A percentile compares a stretch with the other conserved stretches of the same genome.
Evolutionary conservation across 2,329 filamentous ascomycete species (phyloP).

Genomic region (Aschersonia sp.): DNA sequence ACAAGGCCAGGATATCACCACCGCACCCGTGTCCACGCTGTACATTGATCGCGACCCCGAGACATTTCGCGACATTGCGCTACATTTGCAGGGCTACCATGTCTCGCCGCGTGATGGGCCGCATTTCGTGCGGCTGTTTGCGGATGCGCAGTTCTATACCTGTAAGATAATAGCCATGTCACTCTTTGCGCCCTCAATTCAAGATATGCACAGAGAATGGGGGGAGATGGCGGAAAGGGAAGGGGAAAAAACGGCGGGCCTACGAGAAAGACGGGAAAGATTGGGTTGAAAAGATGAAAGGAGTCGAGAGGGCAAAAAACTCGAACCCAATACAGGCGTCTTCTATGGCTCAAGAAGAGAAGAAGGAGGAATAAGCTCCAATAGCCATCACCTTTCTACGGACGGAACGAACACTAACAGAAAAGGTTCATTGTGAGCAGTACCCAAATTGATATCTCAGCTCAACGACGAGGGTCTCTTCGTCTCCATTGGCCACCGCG

Average conservation of each 20-base stretch:
- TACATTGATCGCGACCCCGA: constrained; percentile 90
- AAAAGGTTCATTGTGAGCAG: constrained; percentile 22
- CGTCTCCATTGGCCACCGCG: constrained; percentile 72
- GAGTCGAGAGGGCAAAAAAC: neutral
- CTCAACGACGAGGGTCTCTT: constrained; percentile 86
- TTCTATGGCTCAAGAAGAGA: too few species aligned
- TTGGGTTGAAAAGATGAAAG: too few species aligned
- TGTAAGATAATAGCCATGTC: constrained; percentile 30
- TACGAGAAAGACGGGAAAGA: neutral
- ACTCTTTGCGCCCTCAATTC: neutral
- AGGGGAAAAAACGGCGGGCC: neutral
- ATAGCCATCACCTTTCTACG: too few species aligned
- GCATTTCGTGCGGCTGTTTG: constrained; percentile 85
- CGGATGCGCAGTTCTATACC: constrained; percentile 90
- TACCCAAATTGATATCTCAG: constrained; percentile 79
- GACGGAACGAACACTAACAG: too few species aligned
- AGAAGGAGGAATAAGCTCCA: too few species aligned
- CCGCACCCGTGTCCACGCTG: constrained; percentile 40
- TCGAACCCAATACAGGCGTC: neutral
- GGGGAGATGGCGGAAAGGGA: neutral
- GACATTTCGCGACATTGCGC: constrained; percentile 78
- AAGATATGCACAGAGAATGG: neutral
- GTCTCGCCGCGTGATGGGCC: constrained; percentile 65
- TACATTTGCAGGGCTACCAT: constrained; percentile 88
- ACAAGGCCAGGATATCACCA: constrained; percentile 34